A percentile compares a stretch with the other conserved stretches of the same genome.
Conservation (phyloP, 805 yeast species). For the Saccharomycopsis sp. region DNA sequence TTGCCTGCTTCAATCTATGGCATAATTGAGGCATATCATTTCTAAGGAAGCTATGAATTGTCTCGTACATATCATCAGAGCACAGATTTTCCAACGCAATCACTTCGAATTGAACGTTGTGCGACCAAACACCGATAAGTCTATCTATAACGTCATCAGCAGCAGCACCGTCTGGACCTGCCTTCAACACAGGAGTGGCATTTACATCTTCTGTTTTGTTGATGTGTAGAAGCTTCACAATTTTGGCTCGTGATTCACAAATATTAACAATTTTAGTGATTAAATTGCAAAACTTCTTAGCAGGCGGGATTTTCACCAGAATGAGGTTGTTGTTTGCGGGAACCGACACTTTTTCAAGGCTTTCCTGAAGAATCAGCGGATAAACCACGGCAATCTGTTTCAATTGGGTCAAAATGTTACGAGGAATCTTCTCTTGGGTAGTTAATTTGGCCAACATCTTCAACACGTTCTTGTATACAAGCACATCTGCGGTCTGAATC, state of each 20-base stretch:
- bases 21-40: neutral
- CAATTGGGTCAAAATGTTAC: conserved; percentile 46
- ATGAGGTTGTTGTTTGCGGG: conserved; percentile 34
- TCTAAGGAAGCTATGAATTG: neutral
- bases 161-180: neutral
- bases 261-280: conserved; percentile 49
- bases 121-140: neutral
- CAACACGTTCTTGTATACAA: conserved; percentile 49
- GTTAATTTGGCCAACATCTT: conserved; percentile 58
- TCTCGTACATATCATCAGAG: neutral
- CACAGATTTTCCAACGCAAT: neutral
- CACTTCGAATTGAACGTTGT: conserved; percentile 1
- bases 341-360: conserved; percentile 41
- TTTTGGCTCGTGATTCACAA: conserved; percentile 35
- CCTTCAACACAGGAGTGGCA: neutral
- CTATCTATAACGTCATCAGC: neutral
- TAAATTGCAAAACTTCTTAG: conserved; percentile 46
- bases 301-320: conserved; percentile 45
- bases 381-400: conserved; percentile 45
- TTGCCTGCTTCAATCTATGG: neutral
- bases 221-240: neutral
- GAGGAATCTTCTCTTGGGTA: conserved; percentile 50
- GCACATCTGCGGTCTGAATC: conserved; percentile 61
- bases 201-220: neutral
- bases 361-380: conserved; percentile 37